Evolutionary conservation across 768 basidiomycete genomes (phyloP).

Genomic region (Suillus cothurnatus): DNA sequence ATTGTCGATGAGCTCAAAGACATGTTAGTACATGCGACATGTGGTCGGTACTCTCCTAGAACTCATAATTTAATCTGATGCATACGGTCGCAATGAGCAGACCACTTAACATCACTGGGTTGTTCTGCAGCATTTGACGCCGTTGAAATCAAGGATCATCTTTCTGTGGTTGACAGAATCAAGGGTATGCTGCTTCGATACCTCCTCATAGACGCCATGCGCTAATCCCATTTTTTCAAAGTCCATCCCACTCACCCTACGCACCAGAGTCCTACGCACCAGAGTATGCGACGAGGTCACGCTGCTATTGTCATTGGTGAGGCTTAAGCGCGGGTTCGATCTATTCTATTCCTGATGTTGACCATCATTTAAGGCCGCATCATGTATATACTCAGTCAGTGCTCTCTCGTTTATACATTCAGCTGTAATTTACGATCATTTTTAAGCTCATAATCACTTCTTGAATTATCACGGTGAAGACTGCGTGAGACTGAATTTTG

Average conservation of each 20-base stretch:
- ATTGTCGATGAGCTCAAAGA: conserved; percentile 29
- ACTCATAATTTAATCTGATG: background rate
- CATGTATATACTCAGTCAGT: conserved; percentile 33
- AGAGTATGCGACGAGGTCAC: conserved; percentile 16
- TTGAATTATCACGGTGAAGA: conserved; percentile 46
- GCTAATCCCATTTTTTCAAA: conserved; percentile 1
- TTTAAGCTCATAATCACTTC: conserved; percentile 37
- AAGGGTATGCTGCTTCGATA: conserved; percentile 18
- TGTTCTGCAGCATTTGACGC: conserved; percentile 27
- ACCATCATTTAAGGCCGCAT: conserved; percentile 28
- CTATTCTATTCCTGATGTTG: conserved; percentile 7
- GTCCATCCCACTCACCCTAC: background rate
- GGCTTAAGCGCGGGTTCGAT: background rate
- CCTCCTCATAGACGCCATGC: background rate
- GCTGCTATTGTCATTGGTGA: conserved; percentile 25
- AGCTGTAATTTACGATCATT: background rate
- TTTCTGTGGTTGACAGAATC: conserved; percentile 29
- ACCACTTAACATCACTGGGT: conserved; percentile 29
- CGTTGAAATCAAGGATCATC: conserved; percentile 22
- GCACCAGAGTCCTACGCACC: background rate
- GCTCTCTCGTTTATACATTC: background rate
- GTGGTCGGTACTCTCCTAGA: conserved; percentile 19
- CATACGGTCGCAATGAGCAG: conserved; percentile 11
- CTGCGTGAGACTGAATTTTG: conserved; percentile 41
- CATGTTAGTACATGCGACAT: conserved; percentile 29